Evolutionary conservation across 805 yeast species (phyloP), one percentile per base, ranked within the genome.

Genomic region (Allodekkera sacchari): DNA sequence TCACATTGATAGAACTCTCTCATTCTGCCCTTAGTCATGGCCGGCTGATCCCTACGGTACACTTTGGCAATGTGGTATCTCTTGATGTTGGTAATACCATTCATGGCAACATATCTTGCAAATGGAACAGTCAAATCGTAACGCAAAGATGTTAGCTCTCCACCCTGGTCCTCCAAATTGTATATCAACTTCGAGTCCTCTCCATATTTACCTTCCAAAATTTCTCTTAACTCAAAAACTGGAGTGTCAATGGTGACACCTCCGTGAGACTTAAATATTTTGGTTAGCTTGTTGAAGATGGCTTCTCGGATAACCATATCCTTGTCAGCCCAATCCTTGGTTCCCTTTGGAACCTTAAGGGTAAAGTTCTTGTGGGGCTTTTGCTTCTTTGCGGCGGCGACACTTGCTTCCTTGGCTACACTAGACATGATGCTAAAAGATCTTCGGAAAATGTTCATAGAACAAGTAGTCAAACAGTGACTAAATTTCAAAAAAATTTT

Each of bases 1-100:
- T 92, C 99, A 67, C 99, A 92, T 64, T 92, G 99, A 60, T 92
- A 92, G 52, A 92, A 92, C 61, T 92, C 99, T 72, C 99, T 83
- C 98, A 92, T 92, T 62, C 99, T 76, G 39, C 99, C 99, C 62
- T 92, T 92, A 31, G 97, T 89, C 98, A 92, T 92, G 7, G 99
- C 99, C 5, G 99, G 99, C 62, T 92, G 99, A 57, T 92, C 99
- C 63, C 99, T 82, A 66, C 99, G 78, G 63, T 92, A 92, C 33
- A 92, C 99, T 59, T 92, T 92, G 46, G 99, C 98, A 43, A 92
- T 84, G 63, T 92, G 99, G 57, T 77, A 92, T 54, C 99, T 73
- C 63, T 92, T 92, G 60, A 92, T 89, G 52, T 67, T 74, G 47
- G 84, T 79, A 39, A 92, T 74, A 48, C 83, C 85, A 64, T 92